Evolutionary conservation across 805 yeast species (phyloP).

Genomic region (Torulaspora maleeae): DNA sequence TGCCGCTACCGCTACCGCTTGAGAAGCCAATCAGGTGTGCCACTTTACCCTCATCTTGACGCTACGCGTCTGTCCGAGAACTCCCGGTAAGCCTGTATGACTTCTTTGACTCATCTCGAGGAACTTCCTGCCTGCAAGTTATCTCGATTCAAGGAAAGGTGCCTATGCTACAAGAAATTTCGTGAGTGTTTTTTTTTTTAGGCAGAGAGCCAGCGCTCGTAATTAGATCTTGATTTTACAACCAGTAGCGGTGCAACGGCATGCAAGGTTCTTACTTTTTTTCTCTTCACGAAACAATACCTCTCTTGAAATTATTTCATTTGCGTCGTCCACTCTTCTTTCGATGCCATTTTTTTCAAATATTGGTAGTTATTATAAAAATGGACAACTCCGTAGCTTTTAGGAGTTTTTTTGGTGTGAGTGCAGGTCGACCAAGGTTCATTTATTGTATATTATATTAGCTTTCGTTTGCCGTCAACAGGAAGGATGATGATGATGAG

Average conservation of each 20-base stretch:
- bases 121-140: no score
- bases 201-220: not conserved
- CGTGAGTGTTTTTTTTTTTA: not conserved
- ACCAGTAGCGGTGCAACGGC: not conserved
- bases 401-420: not conserved
- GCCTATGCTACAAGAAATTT: not conserved
- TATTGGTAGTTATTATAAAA: not conserved
- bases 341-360: not conserved
- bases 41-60: not conserved
- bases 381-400: conserved; percentile 1
- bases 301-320: not conserved
- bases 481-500: conserved; percentile 3
- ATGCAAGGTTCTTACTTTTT: not conserved
- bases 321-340: conserved; percentile 4
- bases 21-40: not conserved
- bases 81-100: not conserved
- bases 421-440: not conserved
- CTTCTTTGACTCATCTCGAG: not conserved
- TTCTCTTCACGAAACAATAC: not conserved
- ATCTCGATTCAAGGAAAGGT: no score
- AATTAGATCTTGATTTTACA: not conserved
- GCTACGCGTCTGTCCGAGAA: not conserved
- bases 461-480: not conserved
- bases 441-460: not conserved
- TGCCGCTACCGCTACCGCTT: not conserved